Evolutionary conservation across 148 eudicot genomes (phyloP).

Genomic region (Silene uniflora): DNA sequence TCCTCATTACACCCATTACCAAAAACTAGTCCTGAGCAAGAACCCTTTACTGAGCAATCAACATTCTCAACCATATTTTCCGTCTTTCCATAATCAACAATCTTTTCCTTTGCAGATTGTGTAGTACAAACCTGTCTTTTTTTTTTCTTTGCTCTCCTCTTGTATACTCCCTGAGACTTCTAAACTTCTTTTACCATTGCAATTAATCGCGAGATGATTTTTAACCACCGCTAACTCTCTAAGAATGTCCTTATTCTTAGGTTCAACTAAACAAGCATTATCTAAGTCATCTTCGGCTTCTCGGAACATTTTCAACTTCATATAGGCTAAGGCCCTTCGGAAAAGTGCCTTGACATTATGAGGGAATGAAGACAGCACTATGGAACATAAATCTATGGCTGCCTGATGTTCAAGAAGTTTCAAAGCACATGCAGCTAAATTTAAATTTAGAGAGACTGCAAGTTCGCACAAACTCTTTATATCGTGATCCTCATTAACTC

Average conservation of each 20-base stretch:
- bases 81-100: background rate
- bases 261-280: no score
- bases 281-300: no score
- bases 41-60: background rate
- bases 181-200: no score
- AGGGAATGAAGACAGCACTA: background rate
- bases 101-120: background rate
- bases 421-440: no score
- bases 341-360: no score
- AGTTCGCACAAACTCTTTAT: background rate
- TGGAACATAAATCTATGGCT: background rate
- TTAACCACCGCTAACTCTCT: no score
- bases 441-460: no score
- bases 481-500: background rate
- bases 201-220: no score
- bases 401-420: background rate
- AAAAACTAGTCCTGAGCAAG: background rate
- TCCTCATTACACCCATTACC: background rate
- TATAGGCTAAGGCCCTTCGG: no score
- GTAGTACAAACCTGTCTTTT: background rate
- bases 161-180: background rate
- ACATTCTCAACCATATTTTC: no score
- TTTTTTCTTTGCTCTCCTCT: background rate
- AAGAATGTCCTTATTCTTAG: no score
- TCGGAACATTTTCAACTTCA: no score